Conservation (phyloP, 352 stramenopile species). For the Phytophthora idaei region DNA sequence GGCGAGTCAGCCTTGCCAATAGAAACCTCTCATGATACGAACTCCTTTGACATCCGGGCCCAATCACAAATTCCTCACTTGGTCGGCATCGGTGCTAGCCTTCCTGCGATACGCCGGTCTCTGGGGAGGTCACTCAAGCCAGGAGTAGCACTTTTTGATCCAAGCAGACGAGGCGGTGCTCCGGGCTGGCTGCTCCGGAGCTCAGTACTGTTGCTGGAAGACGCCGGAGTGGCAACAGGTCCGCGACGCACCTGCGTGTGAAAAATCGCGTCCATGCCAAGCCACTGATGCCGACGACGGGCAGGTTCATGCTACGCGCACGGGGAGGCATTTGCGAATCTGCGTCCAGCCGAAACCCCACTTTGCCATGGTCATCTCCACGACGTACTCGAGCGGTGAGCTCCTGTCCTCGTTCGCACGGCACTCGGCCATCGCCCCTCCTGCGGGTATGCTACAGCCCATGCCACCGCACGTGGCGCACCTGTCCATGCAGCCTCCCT, state of each 20-base stretch:
- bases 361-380: slow-evolving; percentile 32
- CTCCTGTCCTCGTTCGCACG: slow-evolving; percentile 37
- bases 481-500: slow-evolving; percentile 18
- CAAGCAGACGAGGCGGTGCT: slow-evolving; percentile 17
- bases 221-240: slow-evolving; percentile 11
- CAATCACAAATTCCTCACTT: neutral
- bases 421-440: slow-evolving; percentile 4
- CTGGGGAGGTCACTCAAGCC: slow-evolving; percentile 7
- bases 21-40: neutral
- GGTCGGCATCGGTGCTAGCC: neutral
- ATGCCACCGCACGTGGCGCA: slow-evolving; percentile 24
- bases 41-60: neutral
- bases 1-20: slow-evolving; percentile 12
- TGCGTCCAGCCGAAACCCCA: slow-evolving; percentile 26
- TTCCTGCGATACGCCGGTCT: slow-evolving; percentile 2
- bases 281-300: slow-evolving; percentile 8
- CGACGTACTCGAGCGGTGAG: slow-evolving; percentile 37
- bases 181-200: slow-evolving; percentile 8
- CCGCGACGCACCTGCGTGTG: slow-evolving; percentile 18
- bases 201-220: slow-evolving; percentile 25
- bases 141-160: neutral
- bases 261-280: slow-evolving; percentile 19
- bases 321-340: slow-evolving; percentile 38
- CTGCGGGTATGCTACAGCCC: slow-evolving; percentile 23
- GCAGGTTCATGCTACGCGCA: slow-evolving; percentile 1